Percentiles rank a stretch among this genome's conserved stretches.
Conservation (phyloP, 768 basidiomycete species). For the Suillus brevipes region DNA sequence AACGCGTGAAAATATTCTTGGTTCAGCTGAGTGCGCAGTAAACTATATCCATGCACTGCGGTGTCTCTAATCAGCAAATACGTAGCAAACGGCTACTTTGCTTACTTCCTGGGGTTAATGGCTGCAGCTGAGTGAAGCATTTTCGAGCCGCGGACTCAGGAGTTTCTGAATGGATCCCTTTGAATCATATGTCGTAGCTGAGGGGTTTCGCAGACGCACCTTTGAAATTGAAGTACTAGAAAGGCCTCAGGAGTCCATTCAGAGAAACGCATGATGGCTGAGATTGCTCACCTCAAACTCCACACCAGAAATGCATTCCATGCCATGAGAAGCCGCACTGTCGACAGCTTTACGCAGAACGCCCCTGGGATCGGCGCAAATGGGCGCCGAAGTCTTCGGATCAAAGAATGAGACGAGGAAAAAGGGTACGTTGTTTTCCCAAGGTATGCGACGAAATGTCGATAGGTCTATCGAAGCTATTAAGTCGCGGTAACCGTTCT, state of each 20-base stretch:
- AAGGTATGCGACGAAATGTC: slow-evolving; percentile 85
- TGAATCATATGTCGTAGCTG: not conserved
- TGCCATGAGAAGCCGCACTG: slow-evolving; percentile 38
- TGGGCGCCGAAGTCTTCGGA: slow-evolving; percentile 75
- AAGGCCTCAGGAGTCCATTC: slow-evolving; percentile 9
- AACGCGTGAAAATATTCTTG: slow-evolving; percentile 86
- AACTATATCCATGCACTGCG: slow-evolving; percentile 94
- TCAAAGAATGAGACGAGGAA: slow-evolving; percentile 91
- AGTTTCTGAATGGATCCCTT: slow-evolving; percentile 58
- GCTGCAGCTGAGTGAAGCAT: slow-evolving; percentile 67
- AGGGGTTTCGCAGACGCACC: slow-evolving; percentile 41
- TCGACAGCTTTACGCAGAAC: slow-evolving; percentile 47
- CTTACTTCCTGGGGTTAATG: slow-evolving; percentile 92
- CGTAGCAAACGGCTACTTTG: slow-evolving; percentile 12
- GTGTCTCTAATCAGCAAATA: not conserved
- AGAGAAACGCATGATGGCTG: not conserved
- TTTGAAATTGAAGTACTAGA: slow-evolving; percentile 88
- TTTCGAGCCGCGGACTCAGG: slow-evolving; percentile 75
- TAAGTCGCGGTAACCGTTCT: slow-evolving; percentile 91
- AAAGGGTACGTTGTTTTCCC: slow-evolving; percentile 91
- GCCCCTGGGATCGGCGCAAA: slow-evolving; percentile 87
- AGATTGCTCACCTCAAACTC: slow-evolving; percentile 80
- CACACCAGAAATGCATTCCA: slow-evolving; percentile 77
- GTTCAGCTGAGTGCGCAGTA: slow-evolving; percentile 88
- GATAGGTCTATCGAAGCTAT: slow-evolving; percentile 84